Conservation (phyloP, 1,139 yeast genomes). For the Suhomyces chickasaworum region DNA sequence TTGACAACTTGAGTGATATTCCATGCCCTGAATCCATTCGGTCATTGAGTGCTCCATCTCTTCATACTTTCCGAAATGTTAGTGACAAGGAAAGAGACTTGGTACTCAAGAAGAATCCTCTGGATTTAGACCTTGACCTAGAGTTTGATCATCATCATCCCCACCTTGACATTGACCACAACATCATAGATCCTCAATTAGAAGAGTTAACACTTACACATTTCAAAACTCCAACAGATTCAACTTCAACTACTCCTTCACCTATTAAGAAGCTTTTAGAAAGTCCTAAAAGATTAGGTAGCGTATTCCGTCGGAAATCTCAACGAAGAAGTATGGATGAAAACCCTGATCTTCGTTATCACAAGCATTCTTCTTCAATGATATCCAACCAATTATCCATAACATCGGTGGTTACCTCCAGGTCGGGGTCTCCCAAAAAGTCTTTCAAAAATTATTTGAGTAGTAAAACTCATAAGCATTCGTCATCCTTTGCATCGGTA, state of each 20-base stretch:
- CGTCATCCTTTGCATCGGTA: constrained; percentile 18
- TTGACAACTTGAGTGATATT: constrained; percentile 35
- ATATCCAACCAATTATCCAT: constrained; percentile 35
- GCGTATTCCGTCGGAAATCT: constrained; percentile 29
- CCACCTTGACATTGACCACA: too few species aligned
- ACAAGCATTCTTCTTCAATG: constrained; percentile 33
- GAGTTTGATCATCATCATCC: background rate
- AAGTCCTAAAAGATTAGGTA: constrained; percentile 37
- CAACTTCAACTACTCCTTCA: constrained; percentile 22
- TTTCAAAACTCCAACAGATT: constrained; percentile 11
- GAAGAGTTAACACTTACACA: background rate
- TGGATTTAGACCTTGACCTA: background rate
- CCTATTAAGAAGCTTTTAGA: constrained; percentile 40
- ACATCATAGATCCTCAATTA: background rate
- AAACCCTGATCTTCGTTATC: constrained; percentile 9
- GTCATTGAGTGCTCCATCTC: constrained; percentile 45
- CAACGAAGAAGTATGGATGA: constrained; percentile 22
- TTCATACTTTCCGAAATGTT: constrained; percentile 37
- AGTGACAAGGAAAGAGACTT: constrained; percentile 7
- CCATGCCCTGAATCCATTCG: constrained; percentile 16
- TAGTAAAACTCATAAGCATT: constrained; percentile 18
- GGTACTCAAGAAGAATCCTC: background rate
- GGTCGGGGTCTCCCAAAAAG: constrained; percentile 35
- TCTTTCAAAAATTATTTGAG: constrained; percentile 29
- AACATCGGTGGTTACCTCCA: constrained; percentile 28